phyloP scores from a whole-genome alignment of 2,329 filamentous ascomycete genomes.

The Aspergillus aculeatinus region DNA sequence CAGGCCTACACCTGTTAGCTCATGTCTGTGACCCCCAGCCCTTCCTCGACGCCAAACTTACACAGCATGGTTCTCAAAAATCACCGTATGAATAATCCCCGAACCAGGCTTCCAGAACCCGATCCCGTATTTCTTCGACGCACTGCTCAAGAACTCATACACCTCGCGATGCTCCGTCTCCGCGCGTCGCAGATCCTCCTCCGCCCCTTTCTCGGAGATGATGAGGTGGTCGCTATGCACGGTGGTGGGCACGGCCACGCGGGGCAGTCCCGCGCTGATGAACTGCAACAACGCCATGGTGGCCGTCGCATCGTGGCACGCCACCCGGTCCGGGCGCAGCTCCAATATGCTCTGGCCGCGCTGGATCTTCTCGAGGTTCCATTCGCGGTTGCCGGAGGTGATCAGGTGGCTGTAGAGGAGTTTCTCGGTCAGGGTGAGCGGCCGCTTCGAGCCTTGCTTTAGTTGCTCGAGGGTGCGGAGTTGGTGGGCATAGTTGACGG shows the following conservation, averaged over 20 bases:
- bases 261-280: conserved; percentile 42
- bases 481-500: conserved; percentile 10
- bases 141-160: conserved; percentile 41
- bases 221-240: conserved; percentile 45
- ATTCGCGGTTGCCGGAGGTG: conserved; percentile 19
- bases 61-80: conserved; percentile 44
- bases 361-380: conserved; percentile 29
- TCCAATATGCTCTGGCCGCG: conserved; percentile 41
- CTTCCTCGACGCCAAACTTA: conserved; percentile 7
- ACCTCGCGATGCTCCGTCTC: conserved; percentile 37
- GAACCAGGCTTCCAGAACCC: conserved; percentile 41
- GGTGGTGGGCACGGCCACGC: conserved; percentile 40
- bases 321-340: conserved; percentile 41
- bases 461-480: conserved; percentile 6
- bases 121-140: conserved; percentile 49
- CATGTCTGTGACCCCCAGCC: no score
- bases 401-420: conserved; percentile 42
- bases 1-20: conserved; percentile 53
- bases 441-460: conserved; percentile 14
- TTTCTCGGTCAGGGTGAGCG: conserved; percentile 43
- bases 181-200: conserved; percentile 30
- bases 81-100: conserved; percentile 42
- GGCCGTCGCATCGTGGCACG: conserved; percentile 46
- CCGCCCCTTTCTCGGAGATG: conserved; percentile 34
- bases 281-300: conserved; percentile 47